phyloP scores from a whole-genome alignment of 1,284 basidiomycete species.

The Boletus mariae region DNA sequence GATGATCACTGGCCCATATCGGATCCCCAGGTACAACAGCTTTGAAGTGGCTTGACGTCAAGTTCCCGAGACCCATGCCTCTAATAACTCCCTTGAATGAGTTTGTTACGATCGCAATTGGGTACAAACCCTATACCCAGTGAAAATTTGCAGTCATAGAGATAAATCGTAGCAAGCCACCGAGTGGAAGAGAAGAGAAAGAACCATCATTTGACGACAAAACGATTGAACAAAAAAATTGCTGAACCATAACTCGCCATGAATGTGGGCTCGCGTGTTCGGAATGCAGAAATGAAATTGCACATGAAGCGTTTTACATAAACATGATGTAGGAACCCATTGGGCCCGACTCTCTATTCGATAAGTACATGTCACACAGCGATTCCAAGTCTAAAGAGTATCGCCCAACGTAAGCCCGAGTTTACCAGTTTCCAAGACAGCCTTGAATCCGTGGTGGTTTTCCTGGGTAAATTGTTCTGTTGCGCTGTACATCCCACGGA shows the following conservation, averaged over 20 bases:
- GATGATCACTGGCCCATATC: too few species aligned
- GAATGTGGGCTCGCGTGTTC: background rate
- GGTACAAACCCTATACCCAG: too few species aligned
- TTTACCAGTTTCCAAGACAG: background rate
- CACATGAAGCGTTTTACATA: background rate
- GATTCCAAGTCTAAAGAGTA: background rate
- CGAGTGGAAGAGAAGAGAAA: too few species aligned
- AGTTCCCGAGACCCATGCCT: too few species aligned
- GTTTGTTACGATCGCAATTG: too few species aligned
- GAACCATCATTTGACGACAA: too few species aligned
- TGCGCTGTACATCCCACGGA: background rate
- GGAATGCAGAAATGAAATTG: background rate
- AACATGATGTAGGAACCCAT: background rate
- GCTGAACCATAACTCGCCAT: background rate
- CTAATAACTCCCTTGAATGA: too few species aligned
- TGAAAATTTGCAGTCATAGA: too few species aligned
- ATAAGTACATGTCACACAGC: background rate
- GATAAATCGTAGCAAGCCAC: too few species aligned
- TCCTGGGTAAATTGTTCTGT: background rate
- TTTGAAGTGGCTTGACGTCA: too few species aligned
- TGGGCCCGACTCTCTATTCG: background rate
- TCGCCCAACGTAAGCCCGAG: background rate
- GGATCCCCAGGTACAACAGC: too few species aligned
- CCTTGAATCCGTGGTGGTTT: constrained; percentile 1
- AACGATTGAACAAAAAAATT: too few species aligned